Evolutionary conservation across 306 rosid genomes (phyloP).

Genomic region (Vigna angularis): DNA sequence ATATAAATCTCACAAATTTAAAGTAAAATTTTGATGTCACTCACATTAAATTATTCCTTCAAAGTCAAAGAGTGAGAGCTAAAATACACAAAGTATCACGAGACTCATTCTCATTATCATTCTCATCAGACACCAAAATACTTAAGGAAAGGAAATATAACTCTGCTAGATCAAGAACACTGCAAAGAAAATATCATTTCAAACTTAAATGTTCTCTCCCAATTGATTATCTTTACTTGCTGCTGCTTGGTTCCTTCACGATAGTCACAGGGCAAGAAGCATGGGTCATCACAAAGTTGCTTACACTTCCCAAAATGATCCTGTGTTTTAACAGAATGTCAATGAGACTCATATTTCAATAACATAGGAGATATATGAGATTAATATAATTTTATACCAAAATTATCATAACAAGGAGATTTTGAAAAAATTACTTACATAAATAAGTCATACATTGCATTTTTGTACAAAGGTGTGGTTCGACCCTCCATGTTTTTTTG

Average conservation of each 20-base stretch:
- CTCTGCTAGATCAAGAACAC: conserved; percentile 8
- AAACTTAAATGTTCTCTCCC: conserved; percentile 18
- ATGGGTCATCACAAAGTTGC: conserved; percentile 77
- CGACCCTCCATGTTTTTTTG: too few species aligned
- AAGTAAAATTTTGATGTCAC: neutral
- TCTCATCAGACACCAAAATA: conserved; percentile 2
- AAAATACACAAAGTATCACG: neutral
- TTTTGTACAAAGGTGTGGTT: too few species aligned
- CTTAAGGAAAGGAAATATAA: conserved; percentile 3
- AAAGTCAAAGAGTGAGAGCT: conserved; percentile 1
- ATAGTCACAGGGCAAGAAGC: conserved; percentile 92
- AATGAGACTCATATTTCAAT: conserved; percentile 31
- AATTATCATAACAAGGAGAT: too few species aligned
- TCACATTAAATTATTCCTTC: conserved; percentile 31
- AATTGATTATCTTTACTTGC: conserved; percentile 44
- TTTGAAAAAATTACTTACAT: too few species aligned
- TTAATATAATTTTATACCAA: too few species aligned
- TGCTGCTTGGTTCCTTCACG: conserved; percentile 65
- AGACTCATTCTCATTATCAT: neutral
- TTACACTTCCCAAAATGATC: conserved; percentile 93
- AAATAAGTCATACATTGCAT: too few species aligned
- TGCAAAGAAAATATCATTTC: neutral
- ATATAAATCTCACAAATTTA: neutral
- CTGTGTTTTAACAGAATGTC: conserved; percentile 53
- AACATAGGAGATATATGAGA: too few species aligned